Conservation (phyloP, 2,329 filamentous ascomycete species). For the Sporothrix euskadiensis region DNA sequence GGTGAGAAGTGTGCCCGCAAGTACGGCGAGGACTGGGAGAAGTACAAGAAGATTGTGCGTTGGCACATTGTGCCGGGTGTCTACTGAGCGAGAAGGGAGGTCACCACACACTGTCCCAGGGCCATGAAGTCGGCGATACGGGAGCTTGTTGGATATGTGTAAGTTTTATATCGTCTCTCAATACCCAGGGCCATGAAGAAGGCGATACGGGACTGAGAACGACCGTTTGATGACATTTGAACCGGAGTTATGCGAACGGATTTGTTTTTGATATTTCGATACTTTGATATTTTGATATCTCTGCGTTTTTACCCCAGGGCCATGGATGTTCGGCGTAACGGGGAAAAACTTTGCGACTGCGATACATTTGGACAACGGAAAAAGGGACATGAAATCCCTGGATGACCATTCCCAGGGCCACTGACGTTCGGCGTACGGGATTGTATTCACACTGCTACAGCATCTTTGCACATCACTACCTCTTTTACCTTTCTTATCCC, state of each 20-base stretch:
- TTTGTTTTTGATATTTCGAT: background rate
- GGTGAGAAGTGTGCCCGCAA: constrained; percentile 89
- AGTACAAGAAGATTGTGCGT: constrained; percentile 79
- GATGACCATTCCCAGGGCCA: constrained; percentile 19
- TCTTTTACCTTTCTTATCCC: background rate
- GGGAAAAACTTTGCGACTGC: constrained; percentile 5
- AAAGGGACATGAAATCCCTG: background rate
- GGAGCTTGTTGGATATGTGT: constrained; percentile 17
- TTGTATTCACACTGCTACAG: background rate
- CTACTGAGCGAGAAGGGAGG: constrained; percentile 56
- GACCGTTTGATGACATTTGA: background rate
- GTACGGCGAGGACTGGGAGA: constrained; percentile 90
- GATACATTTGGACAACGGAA: background rate
- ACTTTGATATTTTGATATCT: background rate
- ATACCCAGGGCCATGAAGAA: constrained; percentile 5
- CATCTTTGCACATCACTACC: background rate
- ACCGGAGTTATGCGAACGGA: background rate
- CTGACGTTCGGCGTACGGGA: constrained; percentile 20
- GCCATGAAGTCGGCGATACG: constrained; percentile 4
- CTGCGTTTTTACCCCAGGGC: constrained; percentile 8
- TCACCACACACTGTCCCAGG: background rate
- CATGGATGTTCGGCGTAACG: constrained; percentile 21
- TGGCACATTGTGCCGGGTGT: constrained; percentile 83
- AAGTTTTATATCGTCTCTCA: background rate
- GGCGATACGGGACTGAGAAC: background rate